Base-by-base conservation (phyloP, 805 yeast species). In the Starmerella scarabaei region DNA sequence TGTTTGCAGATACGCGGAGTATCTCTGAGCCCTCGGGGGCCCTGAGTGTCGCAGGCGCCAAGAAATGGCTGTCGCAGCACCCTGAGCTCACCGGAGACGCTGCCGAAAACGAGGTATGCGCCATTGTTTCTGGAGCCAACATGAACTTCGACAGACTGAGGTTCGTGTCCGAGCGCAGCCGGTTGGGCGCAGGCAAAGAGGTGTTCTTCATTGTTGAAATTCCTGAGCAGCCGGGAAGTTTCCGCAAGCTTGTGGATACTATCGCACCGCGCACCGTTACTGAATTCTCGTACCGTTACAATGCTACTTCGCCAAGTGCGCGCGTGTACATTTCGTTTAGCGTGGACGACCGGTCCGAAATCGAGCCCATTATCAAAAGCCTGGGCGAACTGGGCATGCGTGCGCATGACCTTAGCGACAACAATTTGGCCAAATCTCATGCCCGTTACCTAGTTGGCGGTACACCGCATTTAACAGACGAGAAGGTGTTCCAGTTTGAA, bases 11-110 rank as follows among this genome's bases (percentile, higher is more conserved):
- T 54, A 88, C 97, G 1, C 72, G 99, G 61, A 73, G 86, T 48
- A 73, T 91, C 41, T 81, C 84, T 27, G 99, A 91, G 63, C 99
- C 99, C 7, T 79, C 96, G 4, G 99, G 99, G 49, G 98, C 98
- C 0, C 70, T 93, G 60, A 68, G 93, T 3, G 95, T 88, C 35
- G 98, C 99, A 2, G 99, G 97, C 40, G 61, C 86, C 68, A 84
- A 83, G 56, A 78, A 77, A 53, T 91, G 85, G 58, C 69, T 88
- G 29, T 57, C 62, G 6, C 39, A 40, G 39, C 47, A 20, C 52
- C 80, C 82, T 7, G 82, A 80, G 40, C 20, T 23, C 30, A 12
- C 20, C 23, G 67, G 75, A 7, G 36, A 18, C 3, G 35, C 16
- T 30, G 81, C 80, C 52, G 62, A 67, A 36, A 72, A 76, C 47